Evolutionary conservation across 2,329 filamentous ascomycete genomes (phyloP), one percentile per base, ranked within the genome.

Genomic region (Venturia nashicola): DNA sequence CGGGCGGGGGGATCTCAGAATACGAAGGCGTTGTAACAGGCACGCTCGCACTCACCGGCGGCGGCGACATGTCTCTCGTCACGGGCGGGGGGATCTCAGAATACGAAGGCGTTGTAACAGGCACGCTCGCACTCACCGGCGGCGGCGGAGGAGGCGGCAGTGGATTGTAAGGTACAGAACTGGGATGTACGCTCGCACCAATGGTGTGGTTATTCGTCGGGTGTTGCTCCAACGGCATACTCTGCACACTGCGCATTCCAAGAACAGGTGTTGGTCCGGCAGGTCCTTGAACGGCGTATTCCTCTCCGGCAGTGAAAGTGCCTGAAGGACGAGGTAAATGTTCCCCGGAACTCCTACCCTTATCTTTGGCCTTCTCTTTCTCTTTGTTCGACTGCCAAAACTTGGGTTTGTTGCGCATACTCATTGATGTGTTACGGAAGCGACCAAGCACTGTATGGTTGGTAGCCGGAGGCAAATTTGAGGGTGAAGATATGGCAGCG

Each of bases 321-420:
- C 23, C 39, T 34, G 54, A 48, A 39, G 27, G 20, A 39, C 23
- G 59, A 40, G 42, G 20, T 27, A 12, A 62, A 39, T 55, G 48
- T 63, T 65, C 42, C 67, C 44, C 59, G 2, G 39, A 42, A 43
- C n/a, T 46, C 4, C 67, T 66, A 34, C 68, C 48, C n/a, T 70
- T 72, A 3, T 57, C 51, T 57, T 57, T 57, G 18, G 71, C 68
- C 48, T 71, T 71, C 39, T 71, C 70, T 66, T 72, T 72, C 20
- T 76, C 72, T 46, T 71, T 70, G 62, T 64, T 40, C 14, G 63
- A 78, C 44, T 87, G 76, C 70, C 89, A 88, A 40, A 82, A 83
- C 70, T 90, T 86, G 68, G 89, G 88, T 74, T 88, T 90, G 67
- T 87, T 84, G 60, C 89, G 84, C 78, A 96, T 82, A 67, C 89